phyloP scores from a whole-genome alignment of 106 monocot genomes.

The Dioscorea alata region DNA sequence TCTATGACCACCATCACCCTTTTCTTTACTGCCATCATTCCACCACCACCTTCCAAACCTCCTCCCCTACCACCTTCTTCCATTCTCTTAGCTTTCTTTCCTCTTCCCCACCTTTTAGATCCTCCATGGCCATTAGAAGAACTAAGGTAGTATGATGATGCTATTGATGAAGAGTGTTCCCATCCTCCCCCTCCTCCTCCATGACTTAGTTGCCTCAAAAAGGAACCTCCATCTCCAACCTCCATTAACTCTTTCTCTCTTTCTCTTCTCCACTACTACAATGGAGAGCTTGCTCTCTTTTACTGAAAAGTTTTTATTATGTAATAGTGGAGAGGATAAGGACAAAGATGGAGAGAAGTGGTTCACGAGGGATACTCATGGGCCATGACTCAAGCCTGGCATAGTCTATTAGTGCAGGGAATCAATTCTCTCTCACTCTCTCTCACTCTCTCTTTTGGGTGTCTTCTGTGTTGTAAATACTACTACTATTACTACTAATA shows the following conservation, averaged over 20 bases:
- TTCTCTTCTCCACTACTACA: neutral
- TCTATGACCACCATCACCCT: conserved; percentile 87
- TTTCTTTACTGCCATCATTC: conserved; percentile 43
- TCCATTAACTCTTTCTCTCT: neutral
- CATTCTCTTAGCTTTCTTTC: neutral
- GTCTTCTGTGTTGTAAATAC: no score
- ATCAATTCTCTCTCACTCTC: no score
- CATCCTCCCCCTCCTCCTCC: neutral
- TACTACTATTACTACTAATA: no score
- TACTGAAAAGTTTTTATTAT: neutral
- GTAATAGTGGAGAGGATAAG: neutral
- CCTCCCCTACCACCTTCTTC: conserved; percentile 1
- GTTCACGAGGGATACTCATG: neutral
- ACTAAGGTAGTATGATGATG: neutral
- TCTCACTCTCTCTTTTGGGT: no score
- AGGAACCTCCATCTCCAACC: conserved; percentile 2
- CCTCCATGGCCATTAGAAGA: conserved; percentile 1
- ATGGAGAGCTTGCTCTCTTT: neutral
- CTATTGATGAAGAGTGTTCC: neutral
- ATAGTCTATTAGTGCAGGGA: no score
- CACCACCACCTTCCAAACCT: neutral
- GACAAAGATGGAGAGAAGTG: neutral
- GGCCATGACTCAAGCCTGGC: no score
- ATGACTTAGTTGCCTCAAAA: conserved; percentile 20
- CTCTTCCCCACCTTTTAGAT: conserved; percentile 13